Evolutionary conservation across 1,284 basidiomycete genomes (phyloP).

Genomic region (Ustilago cynodontis): DNA sequence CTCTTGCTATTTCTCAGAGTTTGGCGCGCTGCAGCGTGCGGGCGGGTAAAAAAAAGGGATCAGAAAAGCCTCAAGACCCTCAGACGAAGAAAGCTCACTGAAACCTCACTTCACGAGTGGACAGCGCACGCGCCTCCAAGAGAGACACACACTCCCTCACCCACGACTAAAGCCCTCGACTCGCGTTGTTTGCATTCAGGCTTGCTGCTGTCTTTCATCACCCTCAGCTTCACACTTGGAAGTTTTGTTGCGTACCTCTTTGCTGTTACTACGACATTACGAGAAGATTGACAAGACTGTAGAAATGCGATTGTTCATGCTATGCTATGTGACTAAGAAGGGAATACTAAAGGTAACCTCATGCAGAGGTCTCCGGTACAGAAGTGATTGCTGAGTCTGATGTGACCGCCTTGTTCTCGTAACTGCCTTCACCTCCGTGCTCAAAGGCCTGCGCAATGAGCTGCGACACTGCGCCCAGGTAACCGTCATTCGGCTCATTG

Average conservation of each 20-base stretch:
- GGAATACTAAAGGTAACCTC: neutral
- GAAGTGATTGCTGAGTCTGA: neutral
- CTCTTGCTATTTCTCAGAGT: conserved; percentile 23
- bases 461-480: conserved; percentile 75
- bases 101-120: conserved; percentile 1
- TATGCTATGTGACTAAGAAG: neutral
- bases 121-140: neutral
- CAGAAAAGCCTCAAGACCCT: conserved; percentile 2
- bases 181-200: conserved; percentile 17
- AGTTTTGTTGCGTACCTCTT: neutral
- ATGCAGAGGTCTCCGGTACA: conserved; percentile 9
- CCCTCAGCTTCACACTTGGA: neutral
- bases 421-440: conserved; percentile 53
- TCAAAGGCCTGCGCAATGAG: conserved; percentile 65
- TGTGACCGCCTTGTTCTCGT: conserved; percentile 39
- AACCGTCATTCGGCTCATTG: conserved; percentile 95
- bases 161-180: too few species aligned
- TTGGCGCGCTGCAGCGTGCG: conserved; percentile 34
- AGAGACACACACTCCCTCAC: conserved; percentile 25
- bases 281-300: too few species aligned
- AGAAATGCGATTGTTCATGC: conserved; percentile 23
- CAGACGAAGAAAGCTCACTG: conserved; percentile 4
- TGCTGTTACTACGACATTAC: too few species aligned
- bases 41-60: conserved; percentile 19
- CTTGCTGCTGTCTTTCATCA: neutral